Percentiles rank a stretch among this genome's conserved stretches.
These are phyloP conservation scores for Saturnispora ahearnii DNA, from an alignment of 805 yeast genomes.

Conservation along the genomic window DNA sequence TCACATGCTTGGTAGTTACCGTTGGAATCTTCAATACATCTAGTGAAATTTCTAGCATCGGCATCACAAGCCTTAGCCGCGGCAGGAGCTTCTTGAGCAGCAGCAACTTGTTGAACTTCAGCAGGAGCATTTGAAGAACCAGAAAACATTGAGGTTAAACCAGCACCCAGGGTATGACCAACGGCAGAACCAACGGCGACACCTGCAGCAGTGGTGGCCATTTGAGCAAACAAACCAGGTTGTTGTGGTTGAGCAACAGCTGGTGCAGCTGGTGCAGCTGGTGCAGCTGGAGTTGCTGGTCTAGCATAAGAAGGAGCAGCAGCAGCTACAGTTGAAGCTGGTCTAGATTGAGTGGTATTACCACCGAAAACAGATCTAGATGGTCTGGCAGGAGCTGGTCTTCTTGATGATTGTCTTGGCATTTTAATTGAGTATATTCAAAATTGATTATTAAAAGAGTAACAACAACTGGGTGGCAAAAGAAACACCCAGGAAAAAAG, in stretches of 20 bases:
- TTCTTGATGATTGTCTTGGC: constrained; percentile 32
- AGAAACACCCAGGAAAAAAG: background rate
- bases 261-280: constrained; percentile 23
- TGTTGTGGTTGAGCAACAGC: constrained; percentile 42
- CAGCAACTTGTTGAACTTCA: constrained; percentile 24
- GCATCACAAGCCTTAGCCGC: constrained; percentile 62
- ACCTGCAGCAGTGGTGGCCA: constrained; percentile 99
- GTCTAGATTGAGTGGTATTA: constrained; percentile 41
- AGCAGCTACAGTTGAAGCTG: constrained; percentile 72
- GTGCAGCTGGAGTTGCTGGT: constrained; percentile 33
- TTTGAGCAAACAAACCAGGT: constrained; percentile 91
- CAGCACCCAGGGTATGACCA: constrained; percentile 96
- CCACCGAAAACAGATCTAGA: constrained; percentile 25
- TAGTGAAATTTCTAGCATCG: constrained; percentile 91
- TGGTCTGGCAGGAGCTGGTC: constrained; percentile 34
- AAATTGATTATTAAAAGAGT: background rate
- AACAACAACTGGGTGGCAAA: background rate
- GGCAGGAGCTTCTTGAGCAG: constrained; percentile 28
- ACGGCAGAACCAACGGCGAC: constrained; percentile 97
- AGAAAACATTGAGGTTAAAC: constrained; percentile 81
- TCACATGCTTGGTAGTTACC: constrained; percentile 98
- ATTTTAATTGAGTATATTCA: constrained; percentile 11
- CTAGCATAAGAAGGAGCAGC: constrained; percentile 39
- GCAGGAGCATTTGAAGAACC: constrained; percentile 46
- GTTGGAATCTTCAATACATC: constrained; percentile 85